Evolutionary conservation across 768 basidiomycete genomes (phyloP).

Genomic region (Cytidiella melzeri): DNA sequence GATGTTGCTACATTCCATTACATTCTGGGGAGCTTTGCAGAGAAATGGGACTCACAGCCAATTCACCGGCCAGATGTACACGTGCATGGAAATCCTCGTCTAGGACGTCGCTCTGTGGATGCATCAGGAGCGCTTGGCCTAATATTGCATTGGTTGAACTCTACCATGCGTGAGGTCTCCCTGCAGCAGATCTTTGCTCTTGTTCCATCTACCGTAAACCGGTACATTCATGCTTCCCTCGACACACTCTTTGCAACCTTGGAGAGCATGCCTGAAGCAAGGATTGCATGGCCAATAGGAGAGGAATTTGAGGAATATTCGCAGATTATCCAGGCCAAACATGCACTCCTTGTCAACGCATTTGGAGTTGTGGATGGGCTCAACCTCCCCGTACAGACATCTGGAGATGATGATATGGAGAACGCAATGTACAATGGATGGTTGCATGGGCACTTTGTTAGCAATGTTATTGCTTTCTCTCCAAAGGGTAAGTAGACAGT

Average conservation of each 20-base stretch:
- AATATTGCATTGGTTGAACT: conserved; percentile 35
- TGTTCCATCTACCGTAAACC: conserved; percentile 30
- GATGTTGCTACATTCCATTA: conserved; percentile 29
- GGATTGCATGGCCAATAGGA: conserved; percentile 23
- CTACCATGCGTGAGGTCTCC: conserved; percentile 32
- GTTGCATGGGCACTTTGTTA: conserved; percentile 35
- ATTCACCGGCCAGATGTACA: conserved; percentile 28
- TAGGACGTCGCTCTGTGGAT: conserved; percentile 26
- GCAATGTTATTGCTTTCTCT: conserved; percentile 32
- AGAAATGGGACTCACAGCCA: conserved; percentile 4
- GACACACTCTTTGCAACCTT: conserved; percentile 28
- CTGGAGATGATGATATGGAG: conserved; percentile 34
- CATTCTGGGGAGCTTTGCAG: conserved; percentile 30
- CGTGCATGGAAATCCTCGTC: conserved; percentile 19
- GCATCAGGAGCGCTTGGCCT: conserved; percentile 35
- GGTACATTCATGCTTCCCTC: conserved; percentile 29
- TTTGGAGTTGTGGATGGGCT: conserved; percentile 5
- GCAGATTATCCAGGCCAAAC: conserved; percentile 12
- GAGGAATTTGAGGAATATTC: neutral
- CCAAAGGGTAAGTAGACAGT: conserved; percentile 1
- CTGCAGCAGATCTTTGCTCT: conserved; percentile 37
- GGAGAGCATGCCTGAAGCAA: conserved; percentile 21
- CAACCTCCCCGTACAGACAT: conserved; percentile 10
- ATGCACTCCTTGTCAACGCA: neutral
- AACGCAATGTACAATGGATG: conserved; percentile 44